Conservation (phyloP, 352 stramenopile genomes). For the Phytophthora ramorum region DNA sequence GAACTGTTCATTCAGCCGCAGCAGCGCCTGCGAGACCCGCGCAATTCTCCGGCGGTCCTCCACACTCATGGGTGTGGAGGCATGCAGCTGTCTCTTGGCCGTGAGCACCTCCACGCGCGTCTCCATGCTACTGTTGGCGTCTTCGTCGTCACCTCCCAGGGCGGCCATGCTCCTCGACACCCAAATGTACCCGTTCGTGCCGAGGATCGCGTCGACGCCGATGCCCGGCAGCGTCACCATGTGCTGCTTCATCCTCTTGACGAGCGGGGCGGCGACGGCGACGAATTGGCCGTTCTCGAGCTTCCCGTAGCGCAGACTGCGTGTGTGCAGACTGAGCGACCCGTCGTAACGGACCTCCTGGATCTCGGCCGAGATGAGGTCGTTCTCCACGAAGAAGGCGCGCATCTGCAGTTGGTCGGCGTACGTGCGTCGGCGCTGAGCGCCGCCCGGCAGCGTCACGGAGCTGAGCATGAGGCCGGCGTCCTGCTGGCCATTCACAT, state of each 20-base stretch:
- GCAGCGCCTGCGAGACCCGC: constrained; percentile 89
- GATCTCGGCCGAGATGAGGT: constrained; percentile 95
- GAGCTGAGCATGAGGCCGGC: constrained; percentile 92
- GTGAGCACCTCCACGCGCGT: constrained; percentile 91
- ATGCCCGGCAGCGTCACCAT: constrained; percentile 85
- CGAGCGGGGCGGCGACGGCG: constrained; percentile 86
- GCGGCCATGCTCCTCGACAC: constrained; percentile 88
- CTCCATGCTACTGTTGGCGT: constrained; percentile 71
- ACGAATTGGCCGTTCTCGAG: constrained; percentile 95
- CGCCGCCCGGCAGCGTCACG: constrained; percentile 95
- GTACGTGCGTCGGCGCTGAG: constrained; percentile 96
- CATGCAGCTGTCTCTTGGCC: constrained; percentile 92
- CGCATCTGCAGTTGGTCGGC: constrained; percentile 98
- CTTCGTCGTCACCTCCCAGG: constrained; percentile 57
- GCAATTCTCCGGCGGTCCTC: constrained; percentile 89
- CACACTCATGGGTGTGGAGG: constrained; percentile 70
- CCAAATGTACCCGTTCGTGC: constrained; percentile 96
- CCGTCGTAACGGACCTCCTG: constrained; percentile 92
- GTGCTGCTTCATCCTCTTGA: constrained; percentile 96
- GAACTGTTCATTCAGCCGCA: constrained; percentile 89
- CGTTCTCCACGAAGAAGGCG: constrained; percentile 94
- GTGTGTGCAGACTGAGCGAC: constrained; percentile 94
- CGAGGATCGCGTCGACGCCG: constrained; percentile 93
- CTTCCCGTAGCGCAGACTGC: constrained; percentile 95
- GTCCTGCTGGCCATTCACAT: constrained; percentile 89